Base-by-base conservation (phyloP, 2,329 filamentous ascomycete species). In the Microcera coccophila region DNA sequence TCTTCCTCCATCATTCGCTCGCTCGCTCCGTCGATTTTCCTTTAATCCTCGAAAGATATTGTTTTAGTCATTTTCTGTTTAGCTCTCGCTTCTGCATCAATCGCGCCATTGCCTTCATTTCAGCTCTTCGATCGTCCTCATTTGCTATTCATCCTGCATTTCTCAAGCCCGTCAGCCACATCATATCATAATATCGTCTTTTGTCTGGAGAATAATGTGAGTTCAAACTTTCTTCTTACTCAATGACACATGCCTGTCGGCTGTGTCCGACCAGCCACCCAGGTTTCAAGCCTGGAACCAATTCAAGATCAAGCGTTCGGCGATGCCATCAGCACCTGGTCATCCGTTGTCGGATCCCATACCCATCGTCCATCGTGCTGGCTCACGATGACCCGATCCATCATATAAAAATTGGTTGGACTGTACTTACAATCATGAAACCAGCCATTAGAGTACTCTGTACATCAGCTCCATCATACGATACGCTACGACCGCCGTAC, bases 121-220 rank as follows among this genome's bases (percentile, higher is more conserved):
- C 20, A 14, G 4, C n/a, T n/a, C n/a, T 28, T 29, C 14, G 20
- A 5, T 29, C 21, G 34, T n/a, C 16, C 22, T 15, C 36, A 14
- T 24, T 34, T n/a, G 44, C 45, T 51, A 48, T 52, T 44, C 44
- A 38, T 43, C n/a, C n/a, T n/a, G n/a, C 53, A 43, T 38, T 58
- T 39, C 42, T 49, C 48, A 47, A 54, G 44, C 47, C 47, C 41
- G 39, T 48, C 54, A 58, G 56, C 57, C 54, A 55, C 54, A 49
- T 14, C 19, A 46, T 45, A 47, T 50, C 38, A 41, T 58, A 59
- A 59, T 59, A 55, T 47, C 48, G 48, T 42, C 42, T 48, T 54
- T 45, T 49, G 54, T 50, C 48, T 57, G 49, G 57, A 62, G 45
- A 63, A 64, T 59, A 63, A 64, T 64, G 63, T 65, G 60, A 65